Conservation (phyloP, 1,284 basidiomycete species). For the Pholiota adiposa region DNA sequence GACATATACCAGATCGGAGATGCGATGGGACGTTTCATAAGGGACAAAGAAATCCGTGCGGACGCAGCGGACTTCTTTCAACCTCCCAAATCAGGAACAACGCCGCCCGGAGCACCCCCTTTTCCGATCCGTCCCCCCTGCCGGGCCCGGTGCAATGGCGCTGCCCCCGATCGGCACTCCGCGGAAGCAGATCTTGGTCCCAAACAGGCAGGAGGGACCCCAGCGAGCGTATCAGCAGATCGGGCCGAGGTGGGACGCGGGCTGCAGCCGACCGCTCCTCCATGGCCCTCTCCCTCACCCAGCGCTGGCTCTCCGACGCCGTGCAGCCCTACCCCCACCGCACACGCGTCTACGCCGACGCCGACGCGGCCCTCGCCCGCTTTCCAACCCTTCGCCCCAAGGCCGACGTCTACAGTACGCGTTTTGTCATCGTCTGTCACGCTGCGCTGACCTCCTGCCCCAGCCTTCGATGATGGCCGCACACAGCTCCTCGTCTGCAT, state of each 20-base stretch:
- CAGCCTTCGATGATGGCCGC: constrained; percentile 93
- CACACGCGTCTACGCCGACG: constrained; percentile 63
- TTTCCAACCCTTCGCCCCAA: constrained; percentile 80
- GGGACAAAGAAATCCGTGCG: constrained; percentile 18
- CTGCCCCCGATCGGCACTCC: constrained; percentile 8
- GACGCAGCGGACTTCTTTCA: constrained; percentile 27
- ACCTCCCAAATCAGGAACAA: constrained; percentile 30
- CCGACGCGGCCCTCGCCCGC: constrained; percentile 65
- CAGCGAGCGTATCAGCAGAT: constrained; percentile 25
- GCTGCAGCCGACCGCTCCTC: constrained; percentile 2
- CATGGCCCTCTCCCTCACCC: constrained; percentile 36
- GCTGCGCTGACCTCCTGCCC: constrained; percentile 7
- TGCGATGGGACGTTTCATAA: constrained; percentile 23
- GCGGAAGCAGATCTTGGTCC: constrained; percentile 36
- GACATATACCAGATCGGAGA: constrained; percentile 28
- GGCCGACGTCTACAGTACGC: constrained; percentile 90
- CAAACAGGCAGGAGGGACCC: constrained; percentile 35
- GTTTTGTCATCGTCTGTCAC: constrained; percentile 15
- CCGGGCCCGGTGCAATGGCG: constrained; percentile 16
- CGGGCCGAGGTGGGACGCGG: constrained; percentile 26
- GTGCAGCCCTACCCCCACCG: constrained; percentile 63
- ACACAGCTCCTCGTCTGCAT: constrained; percentile 89
- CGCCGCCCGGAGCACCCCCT: constrained; percentile 15
- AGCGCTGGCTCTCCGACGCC: constrained; percentile 78
- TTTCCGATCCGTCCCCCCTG: constrained; percentile 9